Evolutionary conservation across 441 rosid genomes (phyloP).

Genomic region (Aleurites moluccanus): DNA sequence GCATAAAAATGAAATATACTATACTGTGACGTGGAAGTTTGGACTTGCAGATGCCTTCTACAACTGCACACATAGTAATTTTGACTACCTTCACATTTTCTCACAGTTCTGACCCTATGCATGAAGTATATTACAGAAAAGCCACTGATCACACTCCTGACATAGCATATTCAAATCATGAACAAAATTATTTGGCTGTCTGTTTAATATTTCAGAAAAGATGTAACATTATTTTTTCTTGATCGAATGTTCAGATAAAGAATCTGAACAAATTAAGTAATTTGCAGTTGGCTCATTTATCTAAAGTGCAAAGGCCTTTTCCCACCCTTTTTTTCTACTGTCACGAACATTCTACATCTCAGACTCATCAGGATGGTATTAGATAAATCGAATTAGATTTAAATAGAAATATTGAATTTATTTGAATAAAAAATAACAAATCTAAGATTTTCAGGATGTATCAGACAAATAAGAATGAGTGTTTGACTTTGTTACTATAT

Average conservation of each 20-base stretch:
- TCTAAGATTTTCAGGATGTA: neutral
- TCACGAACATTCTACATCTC: neutral
- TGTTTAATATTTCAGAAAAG: neutral
- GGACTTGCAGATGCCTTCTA: neutral
- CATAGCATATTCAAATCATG: neutral
- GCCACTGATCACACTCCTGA: neutral
- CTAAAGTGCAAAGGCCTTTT: neutral
- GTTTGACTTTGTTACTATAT: neutral
- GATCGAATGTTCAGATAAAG: neutral
- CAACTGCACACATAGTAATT: conserved; percentile 1
- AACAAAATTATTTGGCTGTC: neutral
- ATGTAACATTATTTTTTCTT: neutral
- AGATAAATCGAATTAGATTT: neutral
- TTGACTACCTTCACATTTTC: neutral
- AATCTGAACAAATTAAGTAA: neutral
- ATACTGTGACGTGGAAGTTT: conserved; percentile 3
- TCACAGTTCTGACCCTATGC: neutral
- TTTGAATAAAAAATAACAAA: neutral
- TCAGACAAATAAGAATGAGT: neutral
- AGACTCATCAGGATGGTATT: neutral
- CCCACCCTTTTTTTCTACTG: neutral
- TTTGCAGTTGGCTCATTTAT: neutral
- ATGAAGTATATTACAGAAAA: neutral
- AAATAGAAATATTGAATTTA: neutral
- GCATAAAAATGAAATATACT: neutral